Conservation (phyloP, 164 flowering plant genomes). For the Berberis thunbergii region DNA sequence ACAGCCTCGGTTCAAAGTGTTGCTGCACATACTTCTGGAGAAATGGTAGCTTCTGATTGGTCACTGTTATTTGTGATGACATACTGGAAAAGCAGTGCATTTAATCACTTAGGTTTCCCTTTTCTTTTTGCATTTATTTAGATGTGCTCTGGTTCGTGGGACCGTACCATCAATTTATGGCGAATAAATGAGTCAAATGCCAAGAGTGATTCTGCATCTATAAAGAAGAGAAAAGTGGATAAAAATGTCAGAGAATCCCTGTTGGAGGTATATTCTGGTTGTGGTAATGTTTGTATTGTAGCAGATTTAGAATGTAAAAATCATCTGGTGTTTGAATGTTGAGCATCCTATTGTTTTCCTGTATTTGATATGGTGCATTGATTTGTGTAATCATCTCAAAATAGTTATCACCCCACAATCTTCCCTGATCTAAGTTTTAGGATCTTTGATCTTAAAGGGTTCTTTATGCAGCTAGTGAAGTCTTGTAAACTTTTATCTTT, state of each 20-base stretch:
- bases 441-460: too few species aligned
- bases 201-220: slow-evolving; percentile 46
- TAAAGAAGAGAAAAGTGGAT: slow-evolving; percentile 70
- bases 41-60: slow-evolving; percentile 41
- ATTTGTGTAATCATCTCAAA: too few species aligned
- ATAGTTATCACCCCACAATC: too few species aligned
- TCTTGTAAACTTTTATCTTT: too few species aligned
- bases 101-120: background rate
- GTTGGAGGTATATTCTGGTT: slow-evolving; percentile 44
- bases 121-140: slow-evolving; percentile 12
- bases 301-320: too few species aligned
- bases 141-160: slow-evolving; percentile 99
- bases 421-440: too few species aligned
- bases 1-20: slow-evolving; percentile 66
- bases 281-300: too few species aligned
- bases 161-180: slow-evolving; percentile 77
- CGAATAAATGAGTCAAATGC: slow-evolving; percentile 34
- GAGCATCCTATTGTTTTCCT: too few species aligned
- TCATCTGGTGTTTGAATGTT: too few species aligned
- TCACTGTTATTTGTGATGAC: background rate
- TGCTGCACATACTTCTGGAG: slow-evolving; percentile 55
- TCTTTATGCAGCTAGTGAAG: too few species aligned
- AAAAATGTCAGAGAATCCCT: slow-evolving; percentile 40
- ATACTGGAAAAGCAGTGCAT: background rate
- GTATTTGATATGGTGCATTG: too few species aligned